These are phyloP conservation scores for Colletotrichum nymphaeae DNA, from an alignment of 2,329 filamentous ascomycete species.

Conservation along the genomic window DNA sequence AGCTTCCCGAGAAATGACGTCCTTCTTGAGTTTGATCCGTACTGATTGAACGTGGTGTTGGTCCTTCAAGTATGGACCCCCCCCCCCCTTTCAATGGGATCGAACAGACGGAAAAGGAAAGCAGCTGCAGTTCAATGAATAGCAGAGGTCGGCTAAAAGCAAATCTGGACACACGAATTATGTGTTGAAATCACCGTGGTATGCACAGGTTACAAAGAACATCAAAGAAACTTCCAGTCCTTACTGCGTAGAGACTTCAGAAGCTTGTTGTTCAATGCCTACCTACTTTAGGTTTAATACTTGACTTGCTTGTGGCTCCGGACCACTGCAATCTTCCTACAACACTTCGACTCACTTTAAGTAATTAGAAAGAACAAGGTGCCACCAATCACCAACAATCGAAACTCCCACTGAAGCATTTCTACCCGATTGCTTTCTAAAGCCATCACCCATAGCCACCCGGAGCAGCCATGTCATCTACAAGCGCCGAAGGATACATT, in stretches of 20 bases:
- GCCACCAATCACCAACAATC: not conserved
- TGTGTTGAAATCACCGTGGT: not conserved
- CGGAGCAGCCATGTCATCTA: not conserved
- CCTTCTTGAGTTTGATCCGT: no score
- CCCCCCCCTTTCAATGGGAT: no score
- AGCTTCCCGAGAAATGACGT: no score
- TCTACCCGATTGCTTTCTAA: not conserved
- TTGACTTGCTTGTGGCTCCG: not conserved
- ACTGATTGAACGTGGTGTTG: no score
- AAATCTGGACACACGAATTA: not conserved
- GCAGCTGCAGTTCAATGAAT: not conserved
- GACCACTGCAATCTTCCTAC: not conserved
- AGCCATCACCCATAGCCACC: not conserved
- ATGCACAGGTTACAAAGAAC: not conserved
- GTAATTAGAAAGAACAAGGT: not conserved
- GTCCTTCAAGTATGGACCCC: no score
- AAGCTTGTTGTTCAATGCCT: not conserved
- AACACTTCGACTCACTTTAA: not conserved
- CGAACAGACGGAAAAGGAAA: not conserved
- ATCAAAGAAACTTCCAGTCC: not conserved
- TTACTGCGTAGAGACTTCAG: not conserved
- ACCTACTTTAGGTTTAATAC: not conserved
- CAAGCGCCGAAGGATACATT: not conserved
- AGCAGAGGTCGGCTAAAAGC: not conserved
- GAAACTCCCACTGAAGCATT: not conserved